phyloP scores from a whole-genome alignment of 1,284 basidiomycete species.

The Tilletia horrida region DNA sequence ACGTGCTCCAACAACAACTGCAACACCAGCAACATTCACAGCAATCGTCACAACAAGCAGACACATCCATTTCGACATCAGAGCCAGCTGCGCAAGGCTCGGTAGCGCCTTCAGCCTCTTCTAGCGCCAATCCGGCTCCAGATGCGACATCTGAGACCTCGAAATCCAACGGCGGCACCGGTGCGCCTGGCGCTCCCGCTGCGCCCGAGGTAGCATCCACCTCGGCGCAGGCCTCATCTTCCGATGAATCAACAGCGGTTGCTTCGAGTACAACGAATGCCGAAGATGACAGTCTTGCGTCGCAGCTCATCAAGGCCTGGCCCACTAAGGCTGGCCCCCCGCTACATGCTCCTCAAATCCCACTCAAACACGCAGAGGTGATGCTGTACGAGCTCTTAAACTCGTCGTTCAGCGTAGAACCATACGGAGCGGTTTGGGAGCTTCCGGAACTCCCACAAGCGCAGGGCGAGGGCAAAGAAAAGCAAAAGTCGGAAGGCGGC shows the following conservation, averaged over 20 bases:
- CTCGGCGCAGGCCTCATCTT: too few species aligned
- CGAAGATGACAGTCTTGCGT: background rate
- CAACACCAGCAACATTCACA: conserved; percentile 3
- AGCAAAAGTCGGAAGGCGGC: background rate
- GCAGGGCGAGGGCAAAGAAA: background rate
- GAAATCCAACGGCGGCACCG: background rate
- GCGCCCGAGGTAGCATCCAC: background rate
- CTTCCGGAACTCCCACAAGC: background rate
- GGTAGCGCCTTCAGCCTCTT: too few species aligned
- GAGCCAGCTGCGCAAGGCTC: too few species aligned
- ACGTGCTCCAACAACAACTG: background rate
- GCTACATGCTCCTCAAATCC: conserved; percentile 7
- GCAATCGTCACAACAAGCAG: background rate
- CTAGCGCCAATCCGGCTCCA: too few species aligned
- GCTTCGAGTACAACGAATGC: too few species aligned
- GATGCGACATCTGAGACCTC: too few species aligned
- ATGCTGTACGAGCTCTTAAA: conserved; percentile 9
- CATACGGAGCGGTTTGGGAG: too few species aligned
- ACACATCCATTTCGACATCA: too few species aligned
- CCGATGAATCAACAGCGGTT: too few species aligned
- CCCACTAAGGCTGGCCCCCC: background rate
- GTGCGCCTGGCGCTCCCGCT: background rate
- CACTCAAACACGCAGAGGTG: background rate
- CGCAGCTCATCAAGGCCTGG: background rate
- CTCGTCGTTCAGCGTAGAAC: conserved; percentile 1